Percentiles rank a stretch among this genome's conserved stretches.
Conservation (phyloP, 1,284 basidiomycete genomes). For the Marasmius tenuissimus region DNA sequence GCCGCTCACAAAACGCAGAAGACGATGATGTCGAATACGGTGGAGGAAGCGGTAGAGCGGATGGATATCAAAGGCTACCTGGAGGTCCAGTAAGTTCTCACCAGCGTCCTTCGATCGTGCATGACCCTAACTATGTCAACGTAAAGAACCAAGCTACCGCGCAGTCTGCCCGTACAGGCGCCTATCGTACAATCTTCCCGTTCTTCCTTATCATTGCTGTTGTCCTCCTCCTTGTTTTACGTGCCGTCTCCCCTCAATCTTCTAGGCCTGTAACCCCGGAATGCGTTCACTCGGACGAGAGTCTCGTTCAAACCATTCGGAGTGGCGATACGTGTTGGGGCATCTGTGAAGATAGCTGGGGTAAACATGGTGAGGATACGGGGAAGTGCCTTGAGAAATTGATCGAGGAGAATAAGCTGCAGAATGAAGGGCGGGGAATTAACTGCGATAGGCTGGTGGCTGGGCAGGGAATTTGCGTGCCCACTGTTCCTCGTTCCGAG, state of each 20-base stretch:
- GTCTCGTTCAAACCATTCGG: not conserved
- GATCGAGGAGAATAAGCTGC: not conserved
- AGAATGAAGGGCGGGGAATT: not conserved
- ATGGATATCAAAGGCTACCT: not conserved
- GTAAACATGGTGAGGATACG: not conserved
- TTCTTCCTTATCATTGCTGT: slow-evolving; percentile 4
- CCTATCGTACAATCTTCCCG: not conserved
- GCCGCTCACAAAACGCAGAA: not conserved
- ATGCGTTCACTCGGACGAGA: not conserved
- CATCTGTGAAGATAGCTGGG: not conserved
- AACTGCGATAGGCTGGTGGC: not conserved
- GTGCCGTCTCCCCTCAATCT: not conserved
- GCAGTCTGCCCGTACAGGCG: not conserved
- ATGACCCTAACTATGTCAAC: not conserved
- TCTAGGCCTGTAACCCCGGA: not conserved
- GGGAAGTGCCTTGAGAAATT: not conserved
- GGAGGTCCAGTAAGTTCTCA: not conserved
- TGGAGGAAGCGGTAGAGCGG: not conserved
- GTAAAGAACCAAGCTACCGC: not conserved
- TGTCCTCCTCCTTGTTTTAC: not conserved
- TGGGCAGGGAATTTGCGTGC: not conserved
- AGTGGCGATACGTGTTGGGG: not conserved
- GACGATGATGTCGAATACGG: not conserved
- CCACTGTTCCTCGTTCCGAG: not conserved
- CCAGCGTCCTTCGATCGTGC: not conserved